Percentiles rank a stretch among this genome's conserved stretches.
Conservation (phyloP, 495 filamentous ascomycete genomes). For the Talaromyces wortmannii region DNA sequence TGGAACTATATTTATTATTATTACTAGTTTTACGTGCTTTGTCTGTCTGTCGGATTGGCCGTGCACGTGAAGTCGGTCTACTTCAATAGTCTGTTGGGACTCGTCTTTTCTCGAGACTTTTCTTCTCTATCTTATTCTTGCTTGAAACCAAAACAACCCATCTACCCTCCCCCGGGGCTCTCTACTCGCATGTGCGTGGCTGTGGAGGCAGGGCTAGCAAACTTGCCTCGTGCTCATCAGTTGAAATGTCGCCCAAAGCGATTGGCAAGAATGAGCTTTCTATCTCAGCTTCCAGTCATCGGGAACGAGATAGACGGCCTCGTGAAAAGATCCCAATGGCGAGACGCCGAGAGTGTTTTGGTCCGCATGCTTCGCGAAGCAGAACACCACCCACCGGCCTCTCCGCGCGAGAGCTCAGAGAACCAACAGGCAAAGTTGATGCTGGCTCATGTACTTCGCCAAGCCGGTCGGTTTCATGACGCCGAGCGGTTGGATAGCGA, state of each 20-base stretch:
- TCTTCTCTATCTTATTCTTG: not conserved
- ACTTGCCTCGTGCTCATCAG: not conserved
- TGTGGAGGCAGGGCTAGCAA: not conserved
- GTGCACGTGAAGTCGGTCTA: not conserved
- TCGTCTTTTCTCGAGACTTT: not conserved
- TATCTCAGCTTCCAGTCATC: conserved; percentile 2
- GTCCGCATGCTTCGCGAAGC: not conserved
- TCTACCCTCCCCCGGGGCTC: not conserved
- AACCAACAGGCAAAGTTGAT: conserved; percentile 2
- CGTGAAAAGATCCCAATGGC: not conserved
- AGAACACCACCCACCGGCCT: not conserved
- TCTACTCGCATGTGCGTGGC: not conserved
- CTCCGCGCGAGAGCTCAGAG: not conserved
- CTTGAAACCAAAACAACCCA: not conserved
- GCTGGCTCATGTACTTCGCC: conserved; percentile 3
- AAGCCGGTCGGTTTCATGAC: not conserved
- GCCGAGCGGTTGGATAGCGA: not conserved
- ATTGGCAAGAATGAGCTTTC: conserved; percentile 5
- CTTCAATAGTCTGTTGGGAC: not conserved
- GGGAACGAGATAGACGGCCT: conserved; percentile 4
- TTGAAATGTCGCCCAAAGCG: conserved; percentile 4
- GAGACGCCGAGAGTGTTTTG: conserved; percentile 1
- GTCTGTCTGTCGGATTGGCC: not conserved
- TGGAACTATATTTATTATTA: not conserved
- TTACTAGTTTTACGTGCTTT: not conserved